phyloP scores from a whole-genome alignment of 768 basidiomycete species.

The Leccinum pellstonianum region DNA sequence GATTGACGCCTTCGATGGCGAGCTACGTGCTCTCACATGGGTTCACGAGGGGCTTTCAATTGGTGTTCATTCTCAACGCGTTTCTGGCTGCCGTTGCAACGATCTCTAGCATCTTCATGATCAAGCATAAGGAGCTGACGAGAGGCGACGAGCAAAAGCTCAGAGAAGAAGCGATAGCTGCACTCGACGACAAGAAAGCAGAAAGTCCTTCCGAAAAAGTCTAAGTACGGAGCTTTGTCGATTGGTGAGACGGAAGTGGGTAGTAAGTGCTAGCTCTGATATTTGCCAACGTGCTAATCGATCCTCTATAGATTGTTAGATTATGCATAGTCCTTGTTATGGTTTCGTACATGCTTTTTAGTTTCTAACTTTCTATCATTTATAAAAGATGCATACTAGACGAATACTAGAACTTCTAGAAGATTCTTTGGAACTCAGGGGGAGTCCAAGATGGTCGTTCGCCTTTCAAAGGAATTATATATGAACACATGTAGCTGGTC shows the following conservation, averaged over 20 bases:
- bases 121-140: constrained; percentile 59
- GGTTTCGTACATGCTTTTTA: neutral
- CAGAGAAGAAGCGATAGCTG: constrained; percentile 38
- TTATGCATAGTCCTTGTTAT: neutral
- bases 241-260: neutral
- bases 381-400: neutral
- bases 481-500: neutral
- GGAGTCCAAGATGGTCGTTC: neutral
- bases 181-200: neutral
- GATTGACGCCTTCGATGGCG: constrained; percentile 39
- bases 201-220: constrained; percentile 2
- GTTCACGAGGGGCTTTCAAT: constrained; percentile 56
- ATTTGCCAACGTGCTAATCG: neutral
- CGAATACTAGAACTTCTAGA: neutral
- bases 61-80: constrained; percentile 62
- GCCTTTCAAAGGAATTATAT: neutral
- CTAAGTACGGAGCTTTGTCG: neutral
- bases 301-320: neutral
- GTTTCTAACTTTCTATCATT: neutral
- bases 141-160: constrained; percentile 54
- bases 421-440: neutral
- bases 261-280: constrained; percentile 1
- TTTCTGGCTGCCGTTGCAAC: constrained; percentile 52
- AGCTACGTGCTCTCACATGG: constrained; percentile 44
- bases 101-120: constrained; percentile 56